phyloP scores from a whole-genome alignment of 108 stramenopile genomes.

The Cylindrotheca closterium region DNA sequence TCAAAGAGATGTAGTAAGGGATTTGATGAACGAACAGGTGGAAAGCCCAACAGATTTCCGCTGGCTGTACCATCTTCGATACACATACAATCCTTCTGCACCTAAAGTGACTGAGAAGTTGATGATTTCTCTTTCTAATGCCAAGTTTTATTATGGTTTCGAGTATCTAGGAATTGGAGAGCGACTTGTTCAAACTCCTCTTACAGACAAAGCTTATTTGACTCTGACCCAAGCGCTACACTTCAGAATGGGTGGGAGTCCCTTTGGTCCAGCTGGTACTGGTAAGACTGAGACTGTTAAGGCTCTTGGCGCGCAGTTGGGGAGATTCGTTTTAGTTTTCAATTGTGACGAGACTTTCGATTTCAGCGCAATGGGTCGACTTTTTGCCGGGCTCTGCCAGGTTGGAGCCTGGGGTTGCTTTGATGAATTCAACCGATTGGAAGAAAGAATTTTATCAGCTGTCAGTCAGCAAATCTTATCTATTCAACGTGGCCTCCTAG shows the following conservation, averaged over 20 bases:
- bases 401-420: conserved; percentile 97
- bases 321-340: conserved; percentile 97
- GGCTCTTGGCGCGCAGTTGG: conserved; percentile 94
- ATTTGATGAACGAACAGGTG: conserved; percentile 74
- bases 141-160: conserved; percentile 95
- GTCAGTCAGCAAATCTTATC: conserved; percentile 97
- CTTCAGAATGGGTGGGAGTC: conserved; percentile 96
- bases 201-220: conserved; percentile 97
- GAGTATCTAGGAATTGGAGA: conserved; percentile 99
- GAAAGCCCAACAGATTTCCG: conserved; percentile 74
- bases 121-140: conserved; percentile 89
- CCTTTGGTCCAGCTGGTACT: conserved; percentile 99
- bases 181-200: conserved; percentile 95
- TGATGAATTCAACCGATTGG: conserved; percentile 99
- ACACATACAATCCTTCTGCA: conserved; percentile 78
- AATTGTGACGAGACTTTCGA: conserved; percentile 97
- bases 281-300: conserved; percentile 99
- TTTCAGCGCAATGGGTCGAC: conserved; percentile 95
- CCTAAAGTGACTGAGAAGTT: conserved; percentile 75
- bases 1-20: conserved; percentile 93
- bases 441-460: conserved; percentile 95
- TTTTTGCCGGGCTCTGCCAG: conserved; percentile 97
- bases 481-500: conserved; percentile 90
- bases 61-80: conserved; percentile 94
- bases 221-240: conserved; percentile 97